phyloP scores from a whole-genome alignment of 192 early-diverging fungal genomes.

The Coemansia sp. region DNA sequence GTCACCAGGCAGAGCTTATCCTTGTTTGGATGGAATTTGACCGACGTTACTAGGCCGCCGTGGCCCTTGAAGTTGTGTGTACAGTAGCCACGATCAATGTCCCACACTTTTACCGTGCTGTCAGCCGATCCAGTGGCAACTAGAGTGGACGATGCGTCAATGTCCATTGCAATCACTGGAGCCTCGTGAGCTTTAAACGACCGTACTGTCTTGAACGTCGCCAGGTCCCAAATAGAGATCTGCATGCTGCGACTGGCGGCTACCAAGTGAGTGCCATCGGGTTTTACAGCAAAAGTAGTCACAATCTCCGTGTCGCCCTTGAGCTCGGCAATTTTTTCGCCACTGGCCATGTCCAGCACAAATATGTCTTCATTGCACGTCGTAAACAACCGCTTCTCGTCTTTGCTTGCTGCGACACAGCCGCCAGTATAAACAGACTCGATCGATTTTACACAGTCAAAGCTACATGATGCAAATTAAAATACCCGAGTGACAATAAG shows the following conservation, averaged over 20 bases:
- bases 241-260: conserved; percentile 80
- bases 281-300: conserved; percentile 84
- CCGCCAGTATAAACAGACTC: conserved; percentile 94
- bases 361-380: conserved; percentile 83
- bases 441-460: conserved; percentile 75
- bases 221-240: conserved; percentile 80
- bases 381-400: conserved; percentile 73
- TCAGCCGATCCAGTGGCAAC: conserved; percentile 98
- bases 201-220: conserved; percentile 65
- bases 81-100: conserved; percentile 87
- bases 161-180: conserved; percentile 90
- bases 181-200: conserved; percentile 83
- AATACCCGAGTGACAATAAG: not conserved
- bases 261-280: conserved; percentile 76
- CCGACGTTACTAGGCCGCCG: conserved; percentile 78
- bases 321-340: conserved; percentile 64
- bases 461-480: conserved; percentile 52
- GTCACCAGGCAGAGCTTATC: conserved; percentile 71
- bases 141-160: conserved; percentile 85
- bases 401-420: conserved; percentile 67
- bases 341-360: conserved; percentile 71
- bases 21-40: conserved; percentile 78
- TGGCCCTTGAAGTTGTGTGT: conserved; percentile 98
- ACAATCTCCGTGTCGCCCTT: conserved; percentile 86
- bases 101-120: conserved; percentile 94